Percentiles rank a stretch among this genome's conserved stretches.
Conservation (phyloP, 345 rosid genomes). For the Populus deltoides region DNA sequence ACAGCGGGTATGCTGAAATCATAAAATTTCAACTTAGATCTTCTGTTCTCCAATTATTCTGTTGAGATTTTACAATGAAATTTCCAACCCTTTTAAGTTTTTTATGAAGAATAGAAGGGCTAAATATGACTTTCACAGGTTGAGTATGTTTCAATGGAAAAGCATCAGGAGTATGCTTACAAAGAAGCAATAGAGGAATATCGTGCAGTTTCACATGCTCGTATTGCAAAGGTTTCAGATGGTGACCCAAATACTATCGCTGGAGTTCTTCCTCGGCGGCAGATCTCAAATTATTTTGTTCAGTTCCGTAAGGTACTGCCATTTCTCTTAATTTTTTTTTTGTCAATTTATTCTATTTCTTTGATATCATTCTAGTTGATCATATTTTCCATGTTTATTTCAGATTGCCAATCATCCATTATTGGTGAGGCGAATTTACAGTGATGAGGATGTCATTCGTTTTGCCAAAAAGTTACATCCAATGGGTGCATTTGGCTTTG, state of each 20-base stretch:
- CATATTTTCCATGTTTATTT: conserved; percentile 7
- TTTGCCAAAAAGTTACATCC: conserved; percentile 78
- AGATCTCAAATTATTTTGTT: conserved; percentile 85
- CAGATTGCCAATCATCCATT: conserved; percentile 99
- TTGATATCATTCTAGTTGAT: background rate
- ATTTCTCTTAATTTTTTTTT: background rate
- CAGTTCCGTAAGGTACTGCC: conserved; percentile 83
- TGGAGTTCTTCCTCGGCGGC: conserved; percentile 72
- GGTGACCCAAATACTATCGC: conserved; percentile 39
- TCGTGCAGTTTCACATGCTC: conserved; percentile 72
- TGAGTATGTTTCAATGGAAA: conserved; percentile 79
- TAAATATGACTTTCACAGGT: conserved; percentile 51
- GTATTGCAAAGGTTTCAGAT: conserved; percentile 54
- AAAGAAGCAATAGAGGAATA: conserved; percentile 90
- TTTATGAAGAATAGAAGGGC: conserved; percentile 6
- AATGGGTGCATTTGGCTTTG: conserved; percentile 79
- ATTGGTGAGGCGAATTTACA: conserved; percentile 78
- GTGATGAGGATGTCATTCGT: conserved; percentile 66
- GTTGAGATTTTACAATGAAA: background rate
- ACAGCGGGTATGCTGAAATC: conserved; percentile 54
- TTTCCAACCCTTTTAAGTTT: background rate
- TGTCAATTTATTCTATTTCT: background rate
- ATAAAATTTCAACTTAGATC: background rate
- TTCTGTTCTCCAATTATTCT: background rate
- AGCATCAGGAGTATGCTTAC: conserved; percentile 71